Percentiles rank a stretch among this genome's conserved stretches.
These are phyloP conservation scores for Boletus eberwhitei DNA, from an alignment of 768 basidiomycete species.

Conservation along the genomic window DNA sequence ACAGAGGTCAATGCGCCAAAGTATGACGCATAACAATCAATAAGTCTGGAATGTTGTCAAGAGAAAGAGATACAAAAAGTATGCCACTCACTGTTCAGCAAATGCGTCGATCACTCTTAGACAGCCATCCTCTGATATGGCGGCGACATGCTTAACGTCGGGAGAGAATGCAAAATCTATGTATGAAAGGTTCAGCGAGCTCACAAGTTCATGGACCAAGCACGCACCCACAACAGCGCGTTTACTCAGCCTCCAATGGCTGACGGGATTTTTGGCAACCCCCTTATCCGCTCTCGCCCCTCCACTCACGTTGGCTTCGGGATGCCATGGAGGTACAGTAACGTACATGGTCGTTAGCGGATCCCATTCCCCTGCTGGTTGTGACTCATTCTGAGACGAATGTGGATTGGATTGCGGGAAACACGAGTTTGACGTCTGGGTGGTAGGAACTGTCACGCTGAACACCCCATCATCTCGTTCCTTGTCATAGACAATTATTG, in stretches of 20 bases:
- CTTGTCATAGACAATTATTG: slow-evolving; percentile 86
- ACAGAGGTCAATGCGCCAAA: slow-evolving; percentile 90
- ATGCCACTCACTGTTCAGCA: slow-evolving; percentile 67
- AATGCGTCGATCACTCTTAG: slow-evolving; percentile 86
- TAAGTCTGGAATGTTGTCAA: slow-evolving; percentile 50
- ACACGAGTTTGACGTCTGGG: slow-evolving; percentile 25
- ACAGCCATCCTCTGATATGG: slow-evolving; percentile 90
- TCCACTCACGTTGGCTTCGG: slow-evolving; percentile 38
- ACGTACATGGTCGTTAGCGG: slow-evolving; percentile 73
- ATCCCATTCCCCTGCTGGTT: slow-evolving; percentile 59
- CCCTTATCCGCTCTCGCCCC: slow-evolving; percentile 57
- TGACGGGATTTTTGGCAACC: slow-evolving; percentile 79
- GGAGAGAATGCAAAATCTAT: slow-evolving; percentile 91
- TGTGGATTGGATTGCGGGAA: slow-evolving; percentile 28
- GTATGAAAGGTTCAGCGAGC: not conserved
- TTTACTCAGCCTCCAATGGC: slow-evolving; percentile 80
- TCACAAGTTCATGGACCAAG: not conserved
- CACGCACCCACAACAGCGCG: slow-evolving; percentile 68
- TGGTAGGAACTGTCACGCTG: slow-evolving; percentile 52
- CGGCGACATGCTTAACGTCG: slow-evolving; percentile 86
- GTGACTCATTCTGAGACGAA: slow-evolving; percentile 23
- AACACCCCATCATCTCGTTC: slow-evolving; percentile 86
- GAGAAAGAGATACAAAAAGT: not conserved
- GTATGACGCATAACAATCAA: slow-evolving; percentile 92
- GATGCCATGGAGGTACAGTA: slow-evolving; percentile 85